These are phyloP conservation scores for Acaromyces ingoldii DNA, from an alignment of 1,284 basidiomycete genomes.

Conservation along the genomic window DNA sequence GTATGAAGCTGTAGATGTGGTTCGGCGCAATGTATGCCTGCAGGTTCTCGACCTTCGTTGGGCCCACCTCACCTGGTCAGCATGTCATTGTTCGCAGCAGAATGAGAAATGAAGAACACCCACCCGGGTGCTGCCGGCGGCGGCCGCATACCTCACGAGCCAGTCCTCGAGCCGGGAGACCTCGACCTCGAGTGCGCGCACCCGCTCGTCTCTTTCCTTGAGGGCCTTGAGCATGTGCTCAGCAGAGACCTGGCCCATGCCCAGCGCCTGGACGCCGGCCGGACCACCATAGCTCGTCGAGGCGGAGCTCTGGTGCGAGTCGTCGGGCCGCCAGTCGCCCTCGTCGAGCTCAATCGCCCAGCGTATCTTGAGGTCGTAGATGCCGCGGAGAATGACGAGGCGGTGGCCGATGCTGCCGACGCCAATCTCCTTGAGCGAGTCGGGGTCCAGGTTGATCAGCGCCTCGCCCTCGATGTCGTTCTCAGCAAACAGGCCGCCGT, in stretches of 20 bases:
- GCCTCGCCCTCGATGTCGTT: slow-evolving; percentile 49
- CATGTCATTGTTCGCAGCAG: too few relatives aligned
- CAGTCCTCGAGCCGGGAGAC: slow-evolving; percentile 35
- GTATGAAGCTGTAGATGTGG: too few relatives aligned
- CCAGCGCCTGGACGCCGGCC: too few relatives aligned
- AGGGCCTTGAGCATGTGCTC: slow-evolving; percentile 5
- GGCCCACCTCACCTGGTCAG: too few relatives aligned
- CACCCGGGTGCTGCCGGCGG: too few relatives aligned
- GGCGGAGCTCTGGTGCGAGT: too few relatives aligned
- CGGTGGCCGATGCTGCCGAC: slow-evolving; percentile 44
- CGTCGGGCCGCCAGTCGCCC: slow-evolving; percentile 32
- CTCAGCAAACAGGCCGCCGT: slow-evolving; percentile 10
- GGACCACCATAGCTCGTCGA: too few relatives aligned
- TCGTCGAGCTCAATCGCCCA: slow-evolving; percentile 42
- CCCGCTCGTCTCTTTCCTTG: slow-evolving; percentile 38
- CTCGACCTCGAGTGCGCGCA: slow-evolving; percentile 41
- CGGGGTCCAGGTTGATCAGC: slow-evolving; percentile 45
- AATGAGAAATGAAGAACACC: too few relatives aligned
- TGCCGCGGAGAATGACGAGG: slow-evolving; percentile 34
- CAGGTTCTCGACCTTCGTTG: too few relatives aligned
- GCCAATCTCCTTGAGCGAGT: slow-evolving; percentile 44
- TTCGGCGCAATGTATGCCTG: too few relatives aligned
- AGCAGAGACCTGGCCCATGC: too few relatives aligned
- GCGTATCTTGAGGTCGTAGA: slow-evolving; percentile 41
- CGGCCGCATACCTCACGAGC: slow-evolving; percentile 14